These are phyloP conservation scores for Coniochaeta pulveracea DNA, from an alignment of 2,329 filamentous ascomycete species.

Conservation along the genomic window DNA sequence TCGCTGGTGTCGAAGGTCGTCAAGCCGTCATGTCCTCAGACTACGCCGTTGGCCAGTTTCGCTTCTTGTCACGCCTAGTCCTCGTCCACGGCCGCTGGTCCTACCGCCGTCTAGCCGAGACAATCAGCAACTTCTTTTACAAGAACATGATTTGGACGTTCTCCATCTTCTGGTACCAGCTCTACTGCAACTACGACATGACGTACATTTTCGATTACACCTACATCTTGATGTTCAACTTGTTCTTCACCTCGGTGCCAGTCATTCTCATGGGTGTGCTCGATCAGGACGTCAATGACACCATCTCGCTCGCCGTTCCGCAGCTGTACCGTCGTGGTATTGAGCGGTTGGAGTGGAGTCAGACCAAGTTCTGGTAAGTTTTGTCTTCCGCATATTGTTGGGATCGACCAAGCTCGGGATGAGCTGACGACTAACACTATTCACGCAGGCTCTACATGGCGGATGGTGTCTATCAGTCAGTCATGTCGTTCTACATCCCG, in stretches of 20 bases:
- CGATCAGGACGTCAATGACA: slow-evolving; percentile 93
- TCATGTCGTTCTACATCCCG: slow-evolving; percentile 87
- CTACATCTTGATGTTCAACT: slow-evolving; percentile 92
- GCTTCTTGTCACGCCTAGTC: slow-evolving; percentile 73
- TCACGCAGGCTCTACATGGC: slow-evolving; percentile 71
- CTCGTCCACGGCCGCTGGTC: slow-evolving; percentile 92
- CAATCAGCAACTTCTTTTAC: slow-evolving; percentile 98
- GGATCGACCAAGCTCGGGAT: too few relatives aligned
- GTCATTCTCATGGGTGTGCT: slow-evolving; percentile 94
- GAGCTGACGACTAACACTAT: slow-evolving; percentile 15
- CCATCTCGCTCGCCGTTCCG: slow-evolving; percentile 85
- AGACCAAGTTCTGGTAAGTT: slow-evolving; percentile 86
- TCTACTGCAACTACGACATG: slow-evolving; percentile 91
- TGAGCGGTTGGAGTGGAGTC: slow-evolving; percentile 92
- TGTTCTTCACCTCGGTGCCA: slow-evolving; percentile 91
- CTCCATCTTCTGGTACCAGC: slow-evolving; percentile 93
- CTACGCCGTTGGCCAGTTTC: slow-evolving; percentile 90
- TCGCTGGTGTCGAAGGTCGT: slow-evolving; percentile 83
- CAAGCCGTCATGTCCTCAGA: slow-evolving; percentile 95
- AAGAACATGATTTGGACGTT: slow-evolving; percentile 99
- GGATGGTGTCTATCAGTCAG: slow-evolving; percentile 89
- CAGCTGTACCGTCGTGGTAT: slow-evolving; percentile 94
- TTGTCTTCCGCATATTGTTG: background rate
- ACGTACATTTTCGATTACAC: slow-evolving; percentile 97
- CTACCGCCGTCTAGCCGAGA: slow-evolving; percentile 87